Base-by-base conservation (phyloP, 257 asterid genomes). In the Solanum habrochaites region DNA sequence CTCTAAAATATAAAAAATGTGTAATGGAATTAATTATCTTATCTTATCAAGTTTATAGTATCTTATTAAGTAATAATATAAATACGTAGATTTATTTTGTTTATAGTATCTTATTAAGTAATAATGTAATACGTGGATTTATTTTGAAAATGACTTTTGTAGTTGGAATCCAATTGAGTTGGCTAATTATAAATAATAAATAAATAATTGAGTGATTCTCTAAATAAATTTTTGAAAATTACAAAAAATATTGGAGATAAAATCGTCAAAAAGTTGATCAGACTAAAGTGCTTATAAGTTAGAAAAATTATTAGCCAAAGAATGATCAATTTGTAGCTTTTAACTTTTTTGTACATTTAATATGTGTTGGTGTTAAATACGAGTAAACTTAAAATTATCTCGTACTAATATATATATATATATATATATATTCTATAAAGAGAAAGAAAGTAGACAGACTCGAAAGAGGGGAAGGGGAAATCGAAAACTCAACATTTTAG, bases 391-490 rank as follows among this genome's bases (percentile, higher is more conserved):
- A 23, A 20, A 16, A 1, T 56, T 35, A 35, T 56, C 25, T 18
- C 5, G 5, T 56, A 56, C 7, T 56, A 0, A 18, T 56, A 56
- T 56, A 56, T 56, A 56, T 56, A 56, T 56, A n/a, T n/a, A n/a
- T n/a, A 18, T 56, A 56, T 56, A 56, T 56, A 56, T 56, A 56
- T 56, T 7, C 1, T 11, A 56, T 56, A 25, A 56, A 18, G 66
- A 56, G 2, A 20, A 56, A 56, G 2, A 2, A 20, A 25, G 0
- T 20, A 56, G 4, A 56, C 11, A 56, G 2, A 20, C 2, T 6
- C 18, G 62, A 5, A 16, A 1, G 2, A 31, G 7, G 1, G 39
- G 5, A 5, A 1, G 39, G 39, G 7, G 0, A 35, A 0, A 37
- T 16, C 2, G 25, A 56, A 56, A 56, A 18, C 11, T 56, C 0